These are phyloP conservation scores for Ophiocordyceps robertsii DNA, from an alignment of 2,329 filamentous ascomycete species.

Conservation along the genomic window DNA sequence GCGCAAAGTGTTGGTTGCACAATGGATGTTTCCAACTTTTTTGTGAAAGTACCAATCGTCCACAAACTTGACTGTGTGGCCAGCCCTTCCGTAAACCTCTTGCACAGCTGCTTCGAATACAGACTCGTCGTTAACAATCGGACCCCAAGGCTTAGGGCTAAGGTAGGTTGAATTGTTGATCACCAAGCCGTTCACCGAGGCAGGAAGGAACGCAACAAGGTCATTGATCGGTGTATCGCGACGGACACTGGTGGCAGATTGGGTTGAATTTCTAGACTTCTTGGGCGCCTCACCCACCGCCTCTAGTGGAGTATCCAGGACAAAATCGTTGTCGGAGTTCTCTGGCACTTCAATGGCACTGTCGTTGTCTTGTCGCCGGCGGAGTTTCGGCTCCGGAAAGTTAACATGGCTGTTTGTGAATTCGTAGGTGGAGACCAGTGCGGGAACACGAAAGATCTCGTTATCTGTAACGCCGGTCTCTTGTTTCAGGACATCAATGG, in stretches of 20 bases:
- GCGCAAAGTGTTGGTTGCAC: slow-evolving; percentile 8
- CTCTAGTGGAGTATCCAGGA: no score
- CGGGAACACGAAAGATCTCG: slow-evolving; percentile 8
- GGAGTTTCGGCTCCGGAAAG: no score
- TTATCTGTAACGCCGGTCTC: slow-evolving; percentile 9
- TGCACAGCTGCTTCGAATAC: slow-evolving; percentile 9
- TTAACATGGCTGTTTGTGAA: no score
- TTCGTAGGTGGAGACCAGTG: no score
- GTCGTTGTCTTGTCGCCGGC: slow-evolving; percentile 3
- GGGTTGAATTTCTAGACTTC: no score
- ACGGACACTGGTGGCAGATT: no score
- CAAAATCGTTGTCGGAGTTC: no score
- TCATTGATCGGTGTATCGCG: no score
- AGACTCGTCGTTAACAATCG: slow-evolving; percentile 10
- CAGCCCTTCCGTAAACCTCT: slow-evolving; percentile 7
- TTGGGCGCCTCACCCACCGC: no score
- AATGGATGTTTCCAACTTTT: slow-evolving; percentile 13
- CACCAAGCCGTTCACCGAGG: slow-evolving; percentile 9
- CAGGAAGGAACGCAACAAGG: no score
- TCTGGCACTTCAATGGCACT: no score
- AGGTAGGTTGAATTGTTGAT: slow-evolving; percentile 4
- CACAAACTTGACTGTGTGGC: slow-evolving; percentile 10
- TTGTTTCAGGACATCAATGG: slow-evolving; percentile 6
- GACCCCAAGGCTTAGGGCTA: slow-evolving; percentile 13
- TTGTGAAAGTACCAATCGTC: slow-evolving; percentile 14